Base-by-base conservation (phyloP, 768 basidiomycete genomes). In the Botryobasidium botryosum region DNA sequence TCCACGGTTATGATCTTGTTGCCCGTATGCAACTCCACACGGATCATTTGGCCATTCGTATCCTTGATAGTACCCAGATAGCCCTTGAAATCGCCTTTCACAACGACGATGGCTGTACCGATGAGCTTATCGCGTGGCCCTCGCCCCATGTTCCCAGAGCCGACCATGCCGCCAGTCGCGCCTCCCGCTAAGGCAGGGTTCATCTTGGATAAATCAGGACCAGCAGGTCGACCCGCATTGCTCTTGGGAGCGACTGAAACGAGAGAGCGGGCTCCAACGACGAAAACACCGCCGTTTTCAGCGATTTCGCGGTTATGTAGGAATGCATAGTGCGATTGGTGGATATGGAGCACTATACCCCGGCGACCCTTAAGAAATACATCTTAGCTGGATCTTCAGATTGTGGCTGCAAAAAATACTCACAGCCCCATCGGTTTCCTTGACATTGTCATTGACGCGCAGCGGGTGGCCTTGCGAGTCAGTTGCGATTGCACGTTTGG, bases 241-340 rank as follows among this genome's bases (percentile, higher is more conserved):
- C 81, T 77, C 55, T 90, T 90, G 1, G 91, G 88, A 1, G 90
- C 86, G 18, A 87, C 63, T 8, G 90, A 91, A 1, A 72, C 74
- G 35, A 96, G 67, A 2, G 78, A 74, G 33, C 84, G 77, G 12
- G 85, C 75, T 29, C 88, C 78, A 0, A 87, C 83, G 41, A 99
- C 87, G 56, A 91, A 99, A 23, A 97, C 78, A 47, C 94, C 94
- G 18, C 85, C 80, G 54, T 97, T 90, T 61, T 96, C 90, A 17
- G 69, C 56, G 43, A 86, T 69, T 41, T 96, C 90, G 12, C 91
- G 79, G 55, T 91, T 92, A 63, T 91, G 81, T 37, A 97, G 63
- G 69, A 96, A 99, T 3, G 85, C 88, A 54, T 77, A 92, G 61
- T 85, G 78, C 0, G 90, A 87, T 57, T 92, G 88, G 59, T 92